Evolutionary conservation across 495 filamentous ascomycete species (phyloP).

Genomic region (Eremomyces bilateralis): DNA sequence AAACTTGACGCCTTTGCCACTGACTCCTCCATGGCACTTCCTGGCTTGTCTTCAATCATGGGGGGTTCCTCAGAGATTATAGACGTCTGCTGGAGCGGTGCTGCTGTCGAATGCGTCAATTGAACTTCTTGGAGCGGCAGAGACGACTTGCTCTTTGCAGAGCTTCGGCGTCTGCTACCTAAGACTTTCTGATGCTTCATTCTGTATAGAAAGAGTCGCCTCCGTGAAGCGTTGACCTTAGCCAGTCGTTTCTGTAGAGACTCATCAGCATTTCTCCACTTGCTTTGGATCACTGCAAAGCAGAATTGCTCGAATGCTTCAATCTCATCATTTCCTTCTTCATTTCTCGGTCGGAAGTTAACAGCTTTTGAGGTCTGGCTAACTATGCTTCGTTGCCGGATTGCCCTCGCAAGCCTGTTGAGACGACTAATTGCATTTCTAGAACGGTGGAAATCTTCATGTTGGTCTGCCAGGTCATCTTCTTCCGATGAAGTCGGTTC

Average conservation of each 20-base stretch:
- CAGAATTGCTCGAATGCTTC: conserved; percentile 2
- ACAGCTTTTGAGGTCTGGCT: conserved; percentile 5
- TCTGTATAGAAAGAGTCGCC: conserved; percentile 7
- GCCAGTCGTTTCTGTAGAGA: conserved; percentile 3
- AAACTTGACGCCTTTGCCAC: no score
- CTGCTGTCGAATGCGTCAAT: no score
- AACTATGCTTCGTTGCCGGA: conserved; percentile 4
- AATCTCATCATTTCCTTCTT: conserved; percentile 6
- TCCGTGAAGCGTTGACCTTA: conserved; percentile 2
- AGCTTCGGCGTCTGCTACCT: no score
- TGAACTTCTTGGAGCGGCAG: no score
- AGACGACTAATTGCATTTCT: conserved; percentile 6
- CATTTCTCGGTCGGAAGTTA: conserved; percentile 2
- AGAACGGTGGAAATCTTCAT: background rate
- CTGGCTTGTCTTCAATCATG: no score
- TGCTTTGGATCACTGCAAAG: background rate
- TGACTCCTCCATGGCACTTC: no score
- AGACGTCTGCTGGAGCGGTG: no score
- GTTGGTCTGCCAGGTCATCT: background rate
- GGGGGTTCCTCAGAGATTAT: no score
- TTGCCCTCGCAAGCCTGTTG: conserved; percentile 5
- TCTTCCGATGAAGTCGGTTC: background rate
- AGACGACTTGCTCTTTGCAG: no score
- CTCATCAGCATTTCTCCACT: conserved; percentile 5
- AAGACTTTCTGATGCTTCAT: conserved; percentile 5